Percentiles rank a stretch among this genome's conserved stretches.
These are phyloP conservation scores for Protomyces pachydermus DNA, from an alignment of 1,139 yeast genomes.

Conservation along the genomic window DNA sequence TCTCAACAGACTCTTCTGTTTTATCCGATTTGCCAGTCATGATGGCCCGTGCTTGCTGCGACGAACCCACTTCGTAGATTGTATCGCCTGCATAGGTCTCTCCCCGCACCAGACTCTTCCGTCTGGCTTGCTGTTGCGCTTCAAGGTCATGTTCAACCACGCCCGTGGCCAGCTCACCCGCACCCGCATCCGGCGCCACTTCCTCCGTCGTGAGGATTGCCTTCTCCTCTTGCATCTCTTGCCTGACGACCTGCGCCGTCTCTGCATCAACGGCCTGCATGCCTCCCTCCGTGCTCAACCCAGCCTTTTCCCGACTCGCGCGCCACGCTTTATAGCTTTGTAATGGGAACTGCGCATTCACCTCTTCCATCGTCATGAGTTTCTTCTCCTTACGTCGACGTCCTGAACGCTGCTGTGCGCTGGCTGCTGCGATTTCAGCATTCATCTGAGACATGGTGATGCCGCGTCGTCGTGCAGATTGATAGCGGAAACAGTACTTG, in stretches of 20 bases:
- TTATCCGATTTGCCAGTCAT: background rate
- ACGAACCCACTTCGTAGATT: background rate
- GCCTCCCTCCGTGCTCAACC: conserved; percentile 32
- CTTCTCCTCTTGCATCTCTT: conserved; percentile 1
- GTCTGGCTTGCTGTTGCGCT: background rate
- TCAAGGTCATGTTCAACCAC: background rate
- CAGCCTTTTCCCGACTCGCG: conserved; percentile 30
- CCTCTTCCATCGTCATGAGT: conserved; percentile 53
- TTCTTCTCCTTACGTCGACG: conserved; percentile 37
- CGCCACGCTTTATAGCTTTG: conserved; percentile 48
- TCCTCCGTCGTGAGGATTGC: background rate
- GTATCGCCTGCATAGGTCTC: background rate
- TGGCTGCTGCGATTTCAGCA: conserved; percentile 23
- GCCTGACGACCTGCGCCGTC: conserved; percentile 16
- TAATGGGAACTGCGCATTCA: conserved; percentile 61
- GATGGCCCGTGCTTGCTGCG: background rate
- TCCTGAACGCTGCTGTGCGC: conserved; percentile 25
- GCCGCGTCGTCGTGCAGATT: conserved; percentile 18
- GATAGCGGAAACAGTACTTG: conserved; percentile 39
- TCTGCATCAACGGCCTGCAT: conserved; percentile 20
- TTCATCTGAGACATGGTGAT: conserved; percentile 20
- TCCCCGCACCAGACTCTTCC: background rate
- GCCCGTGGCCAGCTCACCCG: background rate
- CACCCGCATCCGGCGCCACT: background rate
- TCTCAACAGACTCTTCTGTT: background rate